Percentiles rank a stretch among this genome's conserved stretches.
Evolutionary conservation across 192 early-diverging fungal genomes (phyloP).

Genomic region (Coemansia sp.): DNA sequence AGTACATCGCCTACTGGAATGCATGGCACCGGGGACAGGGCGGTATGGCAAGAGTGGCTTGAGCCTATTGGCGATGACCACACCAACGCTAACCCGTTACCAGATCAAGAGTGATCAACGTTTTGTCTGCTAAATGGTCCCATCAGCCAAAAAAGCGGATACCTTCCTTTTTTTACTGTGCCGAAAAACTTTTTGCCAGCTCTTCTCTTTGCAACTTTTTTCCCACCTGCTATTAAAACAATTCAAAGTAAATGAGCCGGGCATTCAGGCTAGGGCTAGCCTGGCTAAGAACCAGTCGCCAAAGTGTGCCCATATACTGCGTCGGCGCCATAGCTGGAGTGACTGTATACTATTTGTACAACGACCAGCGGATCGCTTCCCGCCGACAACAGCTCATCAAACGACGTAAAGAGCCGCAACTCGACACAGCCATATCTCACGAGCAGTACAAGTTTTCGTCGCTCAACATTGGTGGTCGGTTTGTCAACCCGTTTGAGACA

Average conservation of each 20-base stretch:
- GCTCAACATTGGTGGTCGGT: constrained; percentile 46
- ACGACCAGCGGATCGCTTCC: constrained; percentile 42
- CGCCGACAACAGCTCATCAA: constrained; percentile 21
- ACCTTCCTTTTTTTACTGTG: no score
- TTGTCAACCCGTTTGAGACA: constrained; percentile 51
- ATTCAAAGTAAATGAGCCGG: constrained; percentile 22
- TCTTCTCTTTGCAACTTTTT: constrained; percentile 3
- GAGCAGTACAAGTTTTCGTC: constrained; percentile 19
- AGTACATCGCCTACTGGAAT: constrained; percentile 47
- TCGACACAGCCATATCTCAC: neutral
- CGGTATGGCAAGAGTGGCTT: neutral
- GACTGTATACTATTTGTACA: constrained; percentile 33
- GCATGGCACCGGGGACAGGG: constrained; percentile 22
- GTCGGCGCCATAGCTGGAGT: constrained; percentile 42
- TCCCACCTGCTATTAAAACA: neutral
- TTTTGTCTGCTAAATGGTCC: no score
- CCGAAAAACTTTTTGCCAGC: no score
- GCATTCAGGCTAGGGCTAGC: constrained; percentile 37
- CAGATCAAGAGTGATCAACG: no score
- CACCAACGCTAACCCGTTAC: no score
- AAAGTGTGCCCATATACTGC: constrained; percentile 29
- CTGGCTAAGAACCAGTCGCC: constrained; percentile 33
- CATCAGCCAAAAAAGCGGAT: no score
- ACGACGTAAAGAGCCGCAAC: constrained; percentile 11
- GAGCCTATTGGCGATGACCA: neutral